Evolutionary conservation across 805 yeast species (phyloP).

Genomic region (Candida taoyuanica): DNA sequence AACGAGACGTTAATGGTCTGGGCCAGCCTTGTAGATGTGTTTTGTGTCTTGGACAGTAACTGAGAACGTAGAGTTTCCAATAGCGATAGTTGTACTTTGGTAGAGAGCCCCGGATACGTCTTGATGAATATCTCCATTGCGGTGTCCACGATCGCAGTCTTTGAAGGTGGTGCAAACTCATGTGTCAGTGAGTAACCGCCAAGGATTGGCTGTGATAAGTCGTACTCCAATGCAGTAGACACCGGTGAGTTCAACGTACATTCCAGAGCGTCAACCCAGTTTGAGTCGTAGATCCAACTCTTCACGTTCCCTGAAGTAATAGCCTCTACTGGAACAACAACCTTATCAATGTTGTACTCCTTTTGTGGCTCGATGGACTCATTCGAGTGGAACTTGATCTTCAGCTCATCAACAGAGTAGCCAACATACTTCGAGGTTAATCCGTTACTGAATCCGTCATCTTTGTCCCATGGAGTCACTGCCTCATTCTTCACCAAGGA

Average conservation of each 20-base stretch:
- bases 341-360: constrained; percentile 20
- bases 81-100: constrained; percentile 83
- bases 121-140: constrained; percentile 73
- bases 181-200: constrained; percentile 32
- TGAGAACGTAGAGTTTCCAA: constrained; percentile 69
- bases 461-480: constrained; percentile 18
- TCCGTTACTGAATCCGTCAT: constrained; percentile 47
- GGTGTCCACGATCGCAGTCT: constrained; percentile 60
- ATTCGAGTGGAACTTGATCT: constrained; percentile 24
- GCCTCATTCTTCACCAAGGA: constrained; percentile 13
- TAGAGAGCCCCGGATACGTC: constrained; percentile 65
- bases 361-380: constrained; percentile 3
- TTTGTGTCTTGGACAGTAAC: constrained; percentile 37
- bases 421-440: constrained; percentile 44
- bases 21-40: constrained; percentile 38
- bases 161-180: constrained; percentile 37
- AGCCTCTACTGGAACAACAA: constrained; percentile 20
- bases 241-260: constrained; percentile 33
- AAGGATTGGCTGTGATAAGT: constrained; percentile 31
- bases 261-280: constrained; percentile 36
- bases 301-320: constrained; percentile 30
- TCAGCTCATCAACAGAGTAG: constrained; percentile 34
- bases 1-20: constrained; percentile 57
- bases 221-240: constrained; percentile 37
- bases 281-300: constrained; percentile 28